Evolutionary conservation across 495 filamentous ascomycete genomes (phyloP).

Genomic region (Amphirosellinia nigrospora): DNA sequence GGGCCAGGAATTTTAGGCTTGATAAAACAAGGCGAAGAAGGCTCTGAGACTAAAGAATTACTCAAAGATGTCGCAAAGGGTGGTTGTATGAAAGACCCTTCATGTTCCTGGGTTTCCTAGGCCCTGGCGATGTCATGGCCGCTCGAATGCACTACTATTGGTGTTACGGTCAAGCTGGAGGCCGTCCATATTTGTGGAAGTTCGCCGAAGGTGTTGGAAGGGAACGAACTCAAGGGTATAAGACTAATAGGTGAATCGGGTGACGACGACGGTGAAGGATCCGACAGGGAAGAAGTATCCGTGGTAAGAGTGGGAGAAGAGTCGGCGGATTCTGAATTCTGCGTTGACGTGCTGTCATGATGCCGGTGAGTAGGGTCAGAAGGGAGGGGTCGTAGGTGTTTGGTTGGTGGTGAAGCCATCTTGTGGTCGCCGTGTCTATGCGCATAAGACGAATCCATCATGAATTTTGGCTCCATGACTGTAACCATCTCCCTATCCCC

Average conservation of each 20-base stretch:
- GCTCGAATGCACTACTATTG: slow-evolving; percentile 43
- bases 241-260: slow-evolving; percentile 81
- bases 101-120: slow-evolving; percentile 82
- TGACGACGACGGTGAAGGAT: slow-evolving; percentile 88
- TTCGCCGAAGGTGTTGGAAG: slow-evolving; percentile 52
- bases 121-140: slow-evolving; percentile 72
- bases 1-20: slow-evolving; percentile 71
- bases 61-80: slow-evolving; percentile 56
- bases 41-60: slow-evolving; percentile 64
- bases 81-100: slow-evolving; percentile 94
- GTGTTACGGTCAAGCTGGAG: slow-evolving; percentile 40
- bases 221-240: slow-evolving; percentile 63
- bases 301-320: slow-evolving; percentile 93
- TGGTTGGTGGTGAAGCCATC: slow-evolving; percentile 32
- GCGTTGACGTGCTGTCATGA: slow-evolving; percentile 76
- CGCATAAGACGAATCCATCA: slow-evolving; percentile 46
- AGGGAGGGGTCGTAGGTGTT: slow-evolving; percentile 45
- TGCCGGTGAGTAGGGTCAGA: slow-evolving; percentile 58
- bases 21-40: slow-evolving; percentile 81
- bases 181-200: slow-evolving; percentile 50
- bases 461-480: slow-evolving; percentile 51
- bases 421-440: slow-evolving; percentile 28
- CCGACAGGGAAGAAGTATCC: slow-evolving; percentile 85
- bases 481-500: slow-evolving; percentile 53
- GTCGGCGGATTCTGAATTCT: slow-evolving; percentile 83